Percentiles rank a stretch among this genome's conserved stretches.
These are phyloP conservation scores for Hydrangea macrophylla DNA, from an alignment of 148 eudicot genomes.

Conservation along the genomic window DNA sequence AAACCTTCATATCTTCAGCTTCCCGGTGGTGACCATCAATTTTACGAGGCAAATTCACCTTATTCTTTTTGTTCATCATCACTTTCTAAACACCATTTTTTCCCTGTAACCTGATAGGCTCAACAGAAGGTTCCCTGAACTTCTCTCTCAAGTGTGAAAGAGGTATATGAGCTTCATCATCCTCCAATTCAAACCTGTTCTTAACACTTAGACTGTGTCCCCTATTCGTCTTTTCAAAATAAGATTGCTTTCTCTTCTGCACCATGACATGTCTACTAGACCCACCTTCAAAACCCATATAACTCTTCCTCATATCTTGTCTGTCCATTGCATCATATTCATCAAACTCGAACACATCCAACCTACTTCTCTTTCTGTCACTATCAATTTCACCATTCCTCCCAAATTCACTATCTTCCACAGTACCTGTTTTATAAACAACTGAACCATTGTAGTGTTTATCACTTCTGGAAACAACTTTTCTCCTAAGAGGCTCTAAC, in stretches of 20 bases:
- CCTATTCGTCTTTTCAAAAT: conserved; percentile 33
- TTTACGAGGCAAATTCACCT: conserved; percentile 27
- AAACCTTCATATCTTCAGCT: conserved; percentile 32
- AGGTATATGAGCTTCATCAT: conserved; percentile 45
- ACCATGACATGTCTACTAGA: conserved; percentile 46
- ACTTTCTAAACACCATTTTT: conserved; percentile 91
- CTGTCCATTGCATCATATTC: conserved; percentile 80
- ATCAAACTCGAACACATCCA: conserved; percentile 85
- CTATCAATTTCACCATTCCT: conserved; percentile 28
- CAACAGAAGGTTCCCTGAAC: conserved; percentile 41
- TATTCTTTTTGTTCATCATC: conserved; percentile 71
- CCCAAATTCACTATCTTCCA: conserved; percentile 22
- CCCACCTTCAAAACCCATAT: conserved; percentile 37
- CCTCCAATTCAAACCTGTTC: conserved; percentile 34
- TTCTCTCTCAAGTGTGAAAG: conserved; percentile 49
- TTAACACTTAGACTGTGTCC: conserved; percentile 24
- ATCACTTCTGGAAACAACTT: conserved; percentile 24
- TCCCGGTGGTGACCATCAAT: conserved; percentile 23
- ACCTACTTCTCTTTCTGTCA: conserved; percentile 43
- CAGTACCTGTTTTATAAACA: conserved; percentile 22
- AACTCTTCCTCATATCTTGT: conserved; percentile 41
- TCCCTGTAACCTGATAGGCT: conserved; percentile 86
- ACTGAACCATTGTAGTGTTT: conserved; percentile 31
- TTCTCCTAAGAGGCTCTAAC: conserved; percentile 39
- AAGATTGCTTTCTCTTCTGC: conserved; percentile 46